Base-by-base conservation (phyloP, 2,329 filamentous ascomycete species). In the Hymenoscyphus fructigenus region DNA sequence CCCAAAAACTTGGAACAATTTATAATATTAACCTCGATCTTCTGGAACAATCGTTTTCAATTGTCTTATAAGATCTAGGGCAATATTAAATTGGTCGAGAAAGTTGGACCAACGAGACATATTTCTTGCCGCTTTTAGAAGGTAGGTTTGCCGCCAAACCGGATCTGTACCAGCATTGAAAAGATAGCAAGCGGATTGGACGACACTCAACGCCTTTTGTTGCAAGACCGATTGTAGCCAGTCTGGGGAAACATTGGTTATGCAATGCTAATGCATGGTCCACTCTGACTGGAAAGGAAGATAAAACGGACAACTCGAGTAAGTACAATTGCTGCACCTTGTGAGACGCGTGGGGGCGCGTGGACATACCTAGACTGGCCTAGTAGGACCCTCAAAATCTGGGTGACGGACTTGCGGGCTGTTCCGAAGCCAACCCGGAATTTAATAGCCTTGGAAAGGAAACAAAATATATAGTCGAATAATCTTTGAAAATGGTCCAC, bases 291-390 rank as follows among this genome's bases (percentile, higher is more conserved):
- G 47, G 12, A 23, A 47, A 47, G 47, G 47, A 26, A 53, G 47
- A 53, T 47, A 47, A 47, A 47, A 23, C 6, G 47, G 47, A 53
- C n/a, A 61, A 29, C 60, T 57, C 50, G 26, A 62, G 57, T 44
- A 57, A 60, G 63, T 65, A 53, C 50, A 50, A 34, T 61, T 62
- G 56, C 36, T 60, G 28, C 55, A 58, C 38, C 28, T 62, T 55
- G 58, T 65, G 55, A 66, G 64, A 61, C 67, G 67, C 67, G 65
- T 66, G 66, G 66, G n/a, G 34, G 57, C 66, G 66, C 53, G 29
- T 68, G 65, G 62, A 66, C 66, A 59, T 67, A 23, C 66, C 62
- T 61, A 26, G 36, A 57, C 10, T 5, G 29, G 62, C 64, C 65
- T 57, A 63, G 55, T 20, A 29, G 10, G 23, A 47, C 59, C 44